Evolutionary conservation across 129 eudicot genomes (phyloP).

Genomic region (Ambrosia trifida): DNA sequence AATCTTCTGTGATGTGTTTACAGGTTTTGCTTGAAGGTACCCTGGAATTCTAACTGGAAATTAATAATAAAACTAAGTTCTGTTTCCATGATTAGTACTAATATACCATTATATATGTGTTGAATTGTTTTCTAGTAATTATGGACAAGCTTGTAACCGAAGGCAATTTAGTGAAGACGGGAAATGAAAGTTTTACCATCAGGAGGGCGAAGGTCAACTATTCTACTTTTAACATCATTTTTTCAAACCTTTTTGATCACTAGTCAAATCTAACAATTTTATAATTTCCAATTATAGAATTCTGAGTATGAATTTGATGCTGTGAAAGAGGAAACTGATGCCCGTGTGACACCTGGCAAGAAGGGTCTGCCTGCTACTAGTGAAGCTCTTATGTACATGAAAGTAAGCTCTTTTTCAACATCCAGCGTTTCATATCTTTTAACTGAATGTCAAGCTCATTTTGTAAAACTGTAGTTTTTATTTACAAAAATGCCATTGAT

Average conservation of each 20-base stretch:
- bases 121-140: constrained; percentile 50
- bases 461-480: background rate
- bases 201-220: constrained; percentile 57
- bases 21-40: constrained; percentile 95
- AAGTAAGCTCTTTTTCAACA: constrained; percentile 48
- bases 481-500: background rate
- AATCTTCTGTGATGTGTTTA: constrained; percentile 25
- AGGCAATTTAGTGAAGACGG: constrained; percentile 53
- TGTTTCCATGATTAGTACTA: background rate
- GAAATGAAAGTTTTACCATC: constrained; percentile 52
- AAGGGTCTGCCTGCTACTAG: constrained; percentile 37
- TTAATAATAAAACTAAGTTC: constrained; percentile 6
- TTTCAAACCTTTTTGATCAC: constrained; percentile 3
- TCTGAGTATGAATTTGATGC: constrained; percentile 74
- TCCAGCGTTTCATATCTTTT: constrained; percentile 1
- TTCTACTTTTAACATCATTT: constrained; percentile 9
- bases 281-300: constrained; percentile 46
- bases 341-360: constrained; percentile 32
- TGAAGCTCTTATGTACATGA: constrained; percentile 78
- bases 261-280: constrained; percentile 9
- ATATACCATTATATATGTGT: background rate
- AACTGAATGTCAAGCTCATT: background rate
- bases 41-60: constrained; percentile 15
- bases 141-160: constrained; percentile 81
- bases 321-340: constrained; percentile 87